Conservation (phyloP, 108 stramenopile genomes). For the Cyclotella choctawhatcheeana region DNA sequence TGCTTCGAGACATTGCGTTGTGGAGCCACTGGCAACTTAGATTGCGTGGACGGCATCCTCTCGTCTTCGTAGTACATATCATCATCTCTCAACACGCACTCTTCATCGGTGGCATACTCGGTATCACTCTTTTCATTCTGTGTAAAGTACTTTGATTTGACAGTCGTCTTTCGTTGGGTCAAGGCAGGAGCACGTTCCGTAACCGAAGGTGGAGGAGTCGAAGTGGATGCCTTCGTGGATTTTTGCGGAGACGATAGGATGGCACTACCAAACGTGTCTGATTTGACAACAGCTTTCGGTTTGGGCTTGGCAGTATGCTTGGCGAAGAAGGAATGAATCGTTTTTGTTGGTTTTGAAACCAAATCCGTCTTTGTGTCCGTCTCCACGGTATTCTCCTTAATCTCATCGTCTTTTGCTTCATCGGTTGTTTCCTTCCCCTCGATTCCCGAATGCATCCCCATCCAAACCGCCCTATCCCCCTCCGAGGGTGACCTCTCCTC, state of each 20-base stretch:
- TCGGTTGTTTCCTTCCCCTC: constrained; percentile 8
- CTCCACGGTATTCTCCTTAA: background rate
- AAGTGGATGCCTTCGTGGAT: constrained; percentile 6
- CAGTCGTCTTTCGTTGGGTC: constrained; percentile 18
- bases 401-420: background rate
- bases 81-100: background rate
- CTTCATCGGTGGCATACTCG: background rate
- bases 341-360: background rate
- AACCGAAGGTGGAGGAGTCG: constrained; percentile 1
- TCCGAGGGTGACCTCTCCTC: constrained; percentile 10
- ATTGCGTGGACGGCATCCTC: too few relatives aligned
- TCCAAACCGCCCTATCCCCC: background rate
- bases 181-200: constrained; percentile 8
- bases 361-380: background rate
- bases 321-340: constrained; percentile 10
- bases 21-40: too few relatives aligned
- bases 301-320: constrained; percentile 1
- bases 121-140: background rate
- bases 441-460: constrained; percentile 1
- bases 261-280: constrained; percentile 6
- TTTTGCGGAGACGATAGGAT: constrained; percentile 2
- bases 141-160: constrained; percentile 3
- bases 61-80: background rate
- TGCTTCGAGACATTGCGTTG: too few relatives aligned
- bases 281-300: background rate